phyloP scores from a whole-genome alignment of 306 rosid species.

The Cicer arietinum region DNA sequence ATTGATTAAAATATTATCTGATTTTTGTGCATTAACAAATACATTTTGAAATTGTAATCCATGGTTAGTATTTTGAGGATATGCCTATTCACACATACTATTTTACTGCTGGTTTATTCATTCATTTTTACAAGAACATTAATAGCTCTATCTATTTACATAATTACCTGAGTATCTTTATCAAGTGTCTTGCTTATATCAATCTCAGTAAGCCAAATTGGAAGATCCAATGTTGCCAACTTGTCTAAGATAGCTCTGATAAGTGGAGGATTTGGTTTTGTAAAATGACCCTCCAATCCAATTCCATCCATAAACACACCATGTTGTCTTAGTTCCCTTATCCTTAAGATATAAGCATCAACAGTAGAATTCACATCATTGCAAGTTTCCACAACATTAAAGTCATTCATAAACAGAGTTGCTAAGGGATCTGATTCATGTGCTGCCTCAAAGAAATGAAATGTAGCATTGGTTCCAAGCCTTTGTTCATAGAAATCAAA shows the following conservation, averaged over 20 bases:
- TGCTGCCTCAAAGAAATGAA: constrained; percentile 69
- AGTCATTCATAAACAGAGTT: constrained; percentile 85
- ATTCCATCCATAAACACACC: constrained; percentile 86
- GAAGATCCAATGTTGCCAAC: constrained; percentile 81
- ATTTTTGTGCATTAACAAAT: no score
- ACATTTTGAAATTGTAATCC: no score
- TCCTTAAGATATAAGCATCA: constrained; percentile 62
- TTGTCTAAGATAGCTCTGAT: constrained; percentile 85
- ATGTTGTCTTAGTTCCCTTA: constrained; percentile 57
- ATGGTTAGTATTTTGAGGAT: no score
- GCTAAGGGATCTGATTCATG: constrained; percentile 79
- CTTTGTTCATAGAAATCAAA: constrained; percentile 84
- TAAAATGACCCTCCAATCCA: constrained; percentile 89
- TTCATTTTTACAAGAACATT: not conserved
- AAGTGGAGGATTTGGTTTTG: constrained; percentile 71
- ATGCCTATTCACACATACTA: no score
- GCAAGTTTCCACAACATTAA: constrained; percentile 92
- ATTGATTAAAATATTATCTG: no score
- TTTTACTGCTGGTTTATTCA: not conserved
- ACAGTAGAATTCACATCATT: constrained; percentile 76
- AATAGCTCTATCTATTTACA: not conserved
- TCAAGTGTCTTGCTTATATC: constrained; percentile 74
- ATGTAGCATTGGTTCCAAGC: constrained; percentile 75
- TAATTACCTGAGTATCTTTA: constrained; percentile 65
- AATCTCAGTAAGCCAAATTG: constrained; percentile 92